Conservation (phyloP, 208 protist species). For the Herpetomonas samuelpessoai region DNA sequence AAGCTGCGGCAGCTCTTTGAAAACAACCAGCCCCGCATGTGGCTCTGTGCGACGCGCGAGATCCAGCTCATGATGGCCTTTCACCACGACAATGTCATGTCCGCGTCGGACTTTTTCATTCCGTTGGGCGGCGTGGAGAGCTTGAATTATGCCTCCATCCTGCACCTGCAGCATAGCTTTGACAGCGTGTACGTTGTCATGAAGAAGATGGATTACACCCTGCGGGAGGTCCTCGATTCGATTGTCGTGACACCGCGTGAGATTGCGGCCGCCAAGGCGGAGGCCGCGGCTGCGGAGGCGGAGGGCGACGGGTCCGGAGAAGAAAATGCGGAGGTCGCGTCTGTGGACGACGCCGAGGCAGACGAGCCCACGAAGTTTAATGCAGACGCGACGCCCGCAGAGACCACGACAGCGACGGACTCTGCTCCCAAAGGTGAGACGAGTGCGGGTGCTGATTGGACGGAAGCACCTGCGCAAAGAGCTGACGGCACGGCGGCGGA, state of each 20-base stretch:
- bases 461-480: too few relatives aligned
- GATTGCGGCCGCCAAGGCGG: slow-evolving; percentile 7
- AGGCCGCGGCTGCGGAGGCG: not conserved
- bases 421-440: too few relatives aligned
- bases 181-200: slow-evolving; percentile 86
- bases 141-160: slow-evolving; percentile 71
- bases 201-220: slow-evolving; percentile 87
- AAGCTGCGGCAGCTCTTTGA: slow-evolving; percentile 77
- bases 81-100: slow-evolving; percentile 81
- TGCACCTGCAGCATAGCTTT: slow-evolving; percentile 48
- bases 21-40: slow-evolving; percentile 76
- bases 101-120: slow-evolving; percentile 79
- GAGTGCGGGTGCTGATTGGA: too few relatives aligned
- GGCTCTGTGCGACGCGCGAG: slow-evolving; percentile 80
- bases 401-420: too few relatives aligned
- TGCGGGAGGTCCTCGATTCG: slow-evolving; percentile 83
- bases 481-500: too few relatives aligned
- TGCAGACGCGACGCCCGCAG: too few relatives aligned
- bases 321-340: too few relatives aligned
- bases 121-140: slow-evolving; percentile 66
- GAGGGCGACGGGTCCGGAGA: slow-evolving; percentile 1
- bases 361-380: too few relatives aligned
- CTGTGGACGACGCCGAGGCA: too few relatives aligned
- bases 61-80: slow-evolving; percentile 86
- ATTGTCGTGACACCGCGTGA: slow-evolving; percentile 24